Evolutionary conservation across 176 grass and related monocot species (phyloP), one percentile per base, ranked within the genome.

Genomic region (Alopecurus myosuroides): DNA sequence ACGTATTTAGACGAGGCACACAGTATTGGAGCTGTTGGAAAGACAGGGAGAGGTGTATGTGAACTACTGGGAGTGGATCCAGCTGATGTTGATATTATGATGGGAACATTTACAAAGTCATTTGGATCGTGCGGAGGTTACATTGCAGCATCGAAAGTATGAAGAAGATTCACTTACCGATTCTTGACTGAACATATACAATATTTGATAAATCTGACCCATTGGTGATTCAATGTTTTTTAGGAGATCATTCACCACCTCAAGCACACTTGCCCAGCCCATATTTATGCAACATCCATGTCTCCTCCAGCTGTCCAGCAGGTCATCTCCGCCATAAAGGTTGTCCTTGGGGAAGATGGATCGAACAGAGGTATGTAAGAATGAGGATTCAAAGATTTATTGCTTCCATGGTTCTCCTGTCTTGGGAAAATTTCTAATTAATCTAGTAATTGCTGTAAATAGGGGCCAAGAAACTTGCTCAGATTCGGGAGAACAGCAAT

Each of bases 81-180:
- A 78, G 72, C 89, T 87, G 95, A 93, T 87, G 74, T 98, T 13
- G 95, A 98, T 67, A 93, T 98, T 78, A 95, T 98, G 95, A 98
- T 95, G 95, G 91, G 95, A 73, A 95, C 95, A 80, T 98, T 98
- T 89, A 98, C 95, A 19, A 98, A 98, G 79, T 95, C 92, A 77
- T 98, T 98, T 80, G 93, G 95, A 57, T 98, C 93, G 7, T 95
- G 95, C 1, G 93, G 95, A 82, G 95, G 95, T 37, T 98, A 98
- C 53, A 93, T 93, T 85, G 89, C 95, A 80, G 93, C 95, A 82
- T 95, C 95, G 84, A 90, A 95, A 76, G 95, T 98, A 80, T 31
- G 71, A 86, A 68, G 45, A 37, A 68, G 14, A 67, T 77, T 56
- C 26, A 70, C 46, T 66, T 76, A 57, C 18, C 57, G 72, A 25